Percentiles rank a stretch among this genome's conserved stretches.
These are phyloP conservation scores for Aureobasidium sp. DNA, from an alignment of 2,329 filamentous ascomycete species.

Conservation along the genomic window DNA sequence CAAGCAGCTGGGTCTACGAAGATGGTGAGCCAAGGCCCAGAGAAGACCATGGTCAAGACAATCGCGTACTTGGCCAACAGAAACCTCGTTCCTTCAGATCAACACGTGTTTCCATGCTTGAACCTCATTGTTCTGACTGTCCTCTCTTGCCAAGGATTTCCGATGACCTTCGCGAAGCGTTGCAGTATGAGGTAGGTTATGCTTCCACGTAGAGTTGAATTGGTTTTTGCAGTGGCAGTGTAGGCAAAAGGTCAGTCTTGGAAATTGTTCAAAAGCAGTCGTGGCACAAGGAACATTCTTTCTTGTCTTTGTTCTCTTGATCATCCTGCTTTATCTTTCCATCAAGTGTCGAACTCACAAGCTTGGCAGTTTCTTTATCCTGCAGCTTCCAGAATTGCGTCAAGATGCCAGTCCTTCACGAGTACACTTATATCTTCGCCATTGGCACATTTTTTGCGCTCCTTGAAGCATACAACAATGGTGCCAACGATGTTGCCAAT, in stretches of 20 bases:
- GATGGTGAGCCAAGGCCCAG: not conserved
- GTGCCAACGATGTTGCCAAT: conserved; percentile 51
- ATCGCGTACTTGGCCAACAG: not conserved
- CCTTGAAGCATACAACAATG: conserved; percentile 61
- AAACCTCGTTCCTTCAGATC: not conserved
- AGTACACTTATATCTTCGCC: conserved; percentile 58
- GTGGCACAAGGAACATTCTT: not conserved
- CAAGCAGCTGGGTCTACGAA: not conserved
- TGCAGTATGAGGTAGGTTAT: conserved; percentile 7
- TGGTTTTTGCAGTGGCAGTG: conserved; percentile 9
- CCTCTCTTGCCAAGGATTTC: not conserved
- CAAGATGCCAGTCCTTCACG: conserved; percentile 32
- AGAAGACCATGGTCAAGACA: not conserved
- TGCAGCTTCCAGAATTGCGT: not conserved
- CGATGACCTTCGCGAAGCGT: conserved; percentile 10
- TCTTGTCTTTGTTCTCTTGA: not conserved
- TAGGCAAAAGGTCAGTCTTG: not conserved
- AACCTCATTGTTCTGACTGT: conserved; percentile 9
- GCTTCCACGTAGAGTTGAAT: not conserved
- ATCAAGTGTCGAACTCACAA: not conserved
- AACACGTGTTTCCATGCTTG: conserved; percentile 8
- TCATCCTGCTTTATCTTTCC: not conserved
- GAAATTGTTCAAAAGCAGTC: conserved; percentile 1
- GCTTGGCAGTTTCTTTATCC: not conserved
- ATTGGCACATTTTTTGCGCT: conserved; percentile 59